Evolutionary conservation across 352 stramenopile genomes (phyloP).

Genomic region (Globisporangium nagaii): DNA sequence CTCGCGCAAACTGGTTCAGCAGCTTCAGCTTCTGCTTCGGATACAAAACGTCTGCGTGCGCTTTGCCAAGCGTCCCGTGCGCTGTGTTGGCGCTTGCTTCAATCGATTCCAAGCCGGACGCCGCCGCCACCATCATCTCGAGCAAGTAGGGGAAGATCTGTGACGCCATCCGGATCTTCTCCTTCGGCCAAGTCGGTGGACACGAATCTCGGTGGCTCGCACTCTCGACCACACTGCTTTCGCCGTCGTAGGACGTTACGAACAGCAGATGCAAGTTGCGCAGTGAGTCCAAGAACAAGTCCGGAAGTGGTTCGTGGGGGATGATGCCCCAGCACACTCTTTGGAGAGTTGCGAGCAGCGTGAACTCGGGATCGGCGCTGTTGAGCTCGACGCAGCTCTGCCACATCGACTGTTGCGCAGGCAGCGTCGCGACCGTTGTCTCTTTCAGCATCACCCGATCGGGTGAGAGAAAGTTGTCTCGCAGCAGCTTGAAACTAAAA

Average conservation of each 20-base stretch:
- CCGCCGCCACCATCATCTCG: constrained; percentile 29
- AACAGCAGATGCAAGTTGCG: constrained; percentile 35
- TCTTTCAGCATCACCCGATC: constrained; percentile 50
- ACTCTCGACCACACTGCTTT: background rate
- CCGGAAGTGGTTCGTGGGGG: constrained; percentile 36
- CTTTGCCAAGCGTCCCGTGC: constrained; percentile 1
- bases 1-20: constrained; percentile 24
- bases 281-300: constrained; percentile 26
- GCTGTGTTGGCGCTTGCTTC: background rate
- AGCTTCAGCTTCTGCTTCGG: constrained; percentile 16
- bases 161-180: constrained; percentile 27
- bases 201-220: background rate
- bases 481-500: constrained; percentile 37
- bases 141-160: constrained; percentile 33
- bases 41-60: background rate
- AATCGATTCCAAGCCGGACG: constrained; percentile 18
- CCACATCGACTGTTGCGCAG: constrained; percentile 11
- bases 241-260: background rate
- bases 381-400: constrained; percentile 42
- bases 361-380: constrained; percentile 33
- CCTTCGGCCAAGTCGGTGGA: constrained; percentile 17
- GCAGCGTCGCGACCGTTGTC: constrained; percentile 14
- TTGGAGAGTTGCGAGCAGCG: constrained; percentile 22
- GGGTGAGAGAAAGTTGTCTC: constrained; percentile 54
- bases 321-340: constrained; percentile 25